These are phyloP conservation scores for Rhodotorula sp. DNA, from an alignment of 1,284 basidiomycete species.

Conservation along the genomic window DNA sequence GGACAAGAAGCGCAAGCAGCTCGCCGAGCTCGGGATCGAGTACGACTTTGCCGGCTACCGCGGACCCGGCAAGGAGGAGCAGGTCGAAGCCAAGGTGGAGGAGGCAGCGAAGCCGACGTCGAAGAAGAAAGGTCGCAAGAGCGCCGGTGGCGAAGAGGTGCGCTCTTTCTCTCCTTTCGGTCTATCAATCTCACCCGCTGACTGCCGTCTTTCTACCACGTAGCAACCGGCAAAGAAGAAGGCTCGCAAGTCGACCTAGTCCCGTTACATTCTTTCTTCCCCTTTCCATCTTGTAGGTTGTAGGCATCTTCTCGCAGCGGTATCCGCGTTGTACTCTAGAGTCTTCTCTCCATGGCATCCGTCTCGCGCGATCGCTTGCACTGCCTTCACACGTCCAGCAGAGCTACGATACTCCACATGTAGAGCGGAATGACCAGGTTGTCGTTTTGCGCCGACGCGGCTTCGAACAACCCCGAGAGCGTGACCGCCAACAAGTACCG, in stretches of 20 bases:
- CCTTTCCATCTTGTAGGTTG: background rate
- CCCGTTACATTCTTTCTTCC: background rate
- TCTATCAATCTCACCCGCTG: background rate
- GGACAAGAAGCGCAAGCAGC: conserved; percentile 70
- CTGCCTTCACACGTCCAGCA: conserved; percentile 6
- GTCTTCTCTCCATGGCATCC: background rate
- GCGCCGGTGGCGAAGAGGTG: conserved; percentile 26
- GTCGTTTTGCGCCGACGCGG: conserved; percentile 87
- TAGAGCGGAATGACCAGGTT: conserved; percentile 64
- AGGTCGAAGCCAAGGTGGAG: conserved; percentile 14
- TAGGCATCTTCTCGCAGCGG: background rate
- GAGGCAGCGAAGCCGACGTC: conserved; percentile 23
- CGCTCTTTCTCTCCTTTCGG: background rate
- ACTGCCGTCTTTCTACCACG: background rate
- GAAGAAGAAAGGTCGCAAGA: conserved; percentile 32
- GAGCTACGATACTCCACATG: conserved; percentile 34
- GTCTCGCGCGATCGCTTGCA: no score
- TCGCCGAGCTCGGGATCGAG: conserved; percentile 78
- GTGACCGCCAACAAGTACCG: conserved; percentile 55
- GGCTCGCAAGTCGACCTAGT: conserved; percentile 7
- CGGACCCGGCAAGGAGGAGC: conserved; percentile 22
- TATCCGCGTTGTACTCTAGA: conserved; percentile 1
- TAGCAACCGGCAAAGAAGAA: conserved; percentile 5
- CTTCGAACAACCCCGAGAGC: conserved; percentile 74
- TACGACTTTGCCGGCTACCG: conserved; percentile 73